phyloP scores from a whole-genome alignment of 2,329 filamentous ascomycete species.

The Dothideomycetidae sp. region DNA sequence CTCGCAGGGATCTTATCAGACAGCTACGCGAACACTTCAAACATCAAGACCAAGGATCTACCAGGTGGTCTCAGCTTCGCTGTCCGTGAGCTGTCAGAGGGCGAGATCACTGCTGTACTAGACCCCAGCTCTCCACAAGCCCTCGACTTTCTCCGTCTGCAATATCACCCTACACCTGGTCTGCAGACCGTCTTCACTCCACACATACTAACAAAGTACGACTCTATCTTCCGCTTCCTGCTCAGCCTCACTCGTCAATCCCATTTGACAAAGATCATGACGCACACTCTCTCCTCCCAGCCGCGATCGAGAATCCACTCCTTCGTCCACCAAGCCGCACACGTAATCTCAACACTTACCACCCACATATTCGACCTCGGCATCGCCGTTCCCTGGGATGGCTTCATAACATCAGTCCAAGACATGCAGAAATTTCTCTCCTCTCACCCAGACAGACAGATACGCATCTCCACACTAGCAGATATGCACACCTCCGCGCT shows the following conservation, averaged over 20 bases:
- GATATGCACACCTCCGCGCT: too few relatives aligned
- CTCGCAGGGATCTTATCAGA: conserved; percentile 76
- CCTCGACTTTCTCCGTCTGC: conserved; percentile 80
- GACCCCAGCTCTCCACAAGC: conserved; percentile 72
- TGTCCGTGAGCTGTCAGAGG: conserved; percentile 59
- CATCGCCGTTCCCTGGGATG: conserved; percentile 57
- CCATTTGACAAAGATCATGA: conserved; percentile 36
- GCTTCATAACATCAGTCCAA: conserved; percentile 52
- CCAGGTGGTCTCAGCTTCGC: conserved; percentile 48
- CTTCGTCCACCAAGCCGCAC: conserved; percentile 63
- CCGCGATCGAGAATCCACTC: not conserved
- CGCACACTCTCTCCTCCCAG: conserved; percentile 11
- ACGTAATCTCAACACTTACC: conserved; percentile 60
- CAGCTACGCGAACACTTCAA: conserved; percentile 39
- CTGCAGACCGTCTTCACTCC: conserved; percentile 62
- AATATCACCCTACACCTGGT: conserved; percentile 63
- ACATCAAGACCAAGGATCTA: conserved; percentile 22
- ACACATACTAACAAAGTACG: conserved; percentile 60
- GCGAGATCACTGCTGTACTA: conserved; percentile 68
- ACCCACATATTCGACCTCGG: conserved; percentile 71
- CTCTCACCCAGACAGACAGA: not conserved
- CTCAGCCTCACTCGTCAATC: conserved; percentile 62
- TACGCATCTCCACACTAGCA: too few relatives aligned
- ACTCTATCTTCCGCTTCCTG: conserved; percentile 67
- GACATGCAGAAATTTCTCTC: conserved; percentile 39